Conservation (phyloP, 140 eudicot genomes). For the Anethum foeniculum region DNA sequence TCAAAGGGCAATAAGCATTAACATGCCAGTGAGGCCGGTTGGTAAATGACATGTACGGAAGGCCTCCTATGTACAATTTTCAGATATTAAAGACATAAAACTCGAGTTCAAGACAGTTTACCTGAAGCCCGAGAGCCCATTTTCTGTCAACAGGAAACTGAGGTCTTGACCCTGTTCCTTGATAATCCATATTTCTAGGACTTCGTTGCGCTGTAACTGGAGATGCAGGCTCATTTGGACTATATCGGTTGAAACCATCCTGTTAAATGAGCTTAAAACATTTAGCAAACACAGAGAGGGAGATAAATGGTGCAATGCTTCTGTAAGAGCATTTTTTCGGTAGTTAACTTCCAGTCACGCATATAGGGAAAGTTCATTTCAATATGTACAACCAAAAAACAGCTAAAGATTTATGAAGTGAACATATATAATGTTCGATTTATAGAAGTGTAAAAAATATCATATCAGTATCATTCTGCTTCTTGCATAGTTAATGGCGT, state of each 20-base stretch:
- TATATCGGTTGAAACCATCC: constrained; percentile 45
- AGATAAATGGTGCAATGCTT: background rate
- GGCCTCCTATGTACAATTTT: background rate
- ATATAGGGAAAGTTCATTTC: background rate
- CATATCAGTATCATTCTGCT: background rate
- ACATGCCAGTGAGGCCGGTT: background rate
- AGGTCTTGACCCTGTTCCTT: constrained; percentile 51
- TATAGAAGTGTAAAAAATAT: background rate
- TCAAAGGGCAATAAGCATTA: background rate
- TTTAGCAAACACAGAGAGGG: background rate
- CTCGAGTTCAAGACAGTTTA: constrained; percentile 9
- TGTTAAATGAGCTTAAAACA: constrained; percentile 12
- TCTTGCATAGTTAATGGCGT: background rate
- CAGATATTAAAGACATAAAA: background rate
- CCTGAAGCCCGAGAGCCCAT: constrained; percentile 99
- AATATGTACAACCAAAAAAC: background rate
- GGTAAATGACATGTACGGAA: background rate
- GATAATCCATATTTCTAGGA: constrained; percentile 58
- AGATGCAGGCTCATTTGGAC: constrained; percentile 48
- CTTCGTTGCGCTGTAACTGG: constrained; percentile 53
- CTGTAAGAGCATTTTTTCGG: background rate
- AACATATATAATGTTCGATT: background rate
- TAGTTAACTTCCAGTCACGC: background rate
- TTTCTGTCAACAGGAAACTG: constrained; percentile 69
- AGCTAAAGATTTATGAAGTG: background rate